Conservation (phyloP, 352 stramenopile genomes). For the Paralagenidium karlingii region DNA sequence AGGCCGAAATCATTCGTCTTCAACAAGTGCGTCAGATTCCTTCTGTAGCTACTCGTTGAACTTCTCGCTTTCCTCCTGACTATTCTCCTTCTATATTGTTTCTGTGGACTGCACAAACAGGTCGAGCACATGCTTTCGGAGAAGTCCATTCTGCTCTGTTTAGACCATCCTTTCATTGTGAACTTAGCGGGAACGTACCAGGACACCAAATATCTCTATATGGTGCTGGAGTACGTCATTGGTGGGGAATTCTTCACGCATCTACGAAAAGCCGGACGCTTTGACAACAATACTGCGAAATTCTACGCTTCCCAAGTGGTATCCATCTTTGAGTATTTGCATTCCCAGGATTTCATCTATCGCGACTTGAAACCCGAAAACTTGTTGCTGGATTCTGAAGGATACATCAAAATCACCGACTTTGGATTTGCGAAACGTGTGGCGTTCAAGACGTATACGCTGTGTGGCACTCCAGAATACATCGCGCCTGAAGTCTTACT, state of each 20-base stretch:
- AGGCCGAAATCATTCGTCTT: slow-evolving; percentile 91
- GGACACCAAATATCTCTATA: slow-evolving; percentile 93
- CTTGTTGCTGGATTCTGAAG: slow-evolving; percentile 88
- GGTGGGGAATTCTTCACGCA: slow-evolving; percentile 97
- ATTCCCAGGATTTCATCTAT: slow-evolving; percentile 95
- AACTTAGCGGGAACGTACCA: slow-evolving; percentile 92
- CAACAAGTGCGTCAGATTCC: slow-evolving; percentile 63
- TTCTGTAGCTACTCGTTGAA: neutral
- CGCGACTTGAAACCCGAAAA: slow-evolving; percentile 95
- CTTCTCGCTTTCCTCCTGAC: neutral
- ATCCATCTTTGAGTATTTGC: slow-evolving; percentile 95
- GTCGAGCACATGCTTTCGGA: slow-evolving; percentile 97
- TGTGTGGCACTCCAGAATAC: slow-evolving; percentile 91
- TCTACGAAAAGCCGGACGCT: slow-evolving; percentile 86
- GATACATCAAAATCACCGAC: slow-evolving; percentile 95
- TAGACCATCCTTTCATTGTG: slow-evolving; percentile 95
- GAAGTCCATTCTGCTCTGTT: slow-evolving; percentile 89
- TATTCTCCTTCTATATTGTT: neutral
- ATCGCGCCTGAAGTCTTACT: slow-evolving; percentile 86
- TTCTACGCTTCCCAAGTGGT: slow-evolving; percentile 92
- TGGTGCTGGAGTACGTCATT: slow-evolving; percentile 96
- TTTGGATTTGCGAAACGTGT: slow-evolving; percentile 91
- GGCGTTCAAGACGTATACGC: slow-evolving; percentile 91
- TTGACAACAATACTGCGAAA: slow-evolving; percentile 87
- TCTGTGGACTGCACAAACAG: slow-evolving; percentile 11